A percentile compares a stretch with the other conserved stretches of the same genome.
phyloP scores from a whole-genome alignment of 2,329 filamentous ascomycete species.

The Calonectria multiphialidica region DNA sequence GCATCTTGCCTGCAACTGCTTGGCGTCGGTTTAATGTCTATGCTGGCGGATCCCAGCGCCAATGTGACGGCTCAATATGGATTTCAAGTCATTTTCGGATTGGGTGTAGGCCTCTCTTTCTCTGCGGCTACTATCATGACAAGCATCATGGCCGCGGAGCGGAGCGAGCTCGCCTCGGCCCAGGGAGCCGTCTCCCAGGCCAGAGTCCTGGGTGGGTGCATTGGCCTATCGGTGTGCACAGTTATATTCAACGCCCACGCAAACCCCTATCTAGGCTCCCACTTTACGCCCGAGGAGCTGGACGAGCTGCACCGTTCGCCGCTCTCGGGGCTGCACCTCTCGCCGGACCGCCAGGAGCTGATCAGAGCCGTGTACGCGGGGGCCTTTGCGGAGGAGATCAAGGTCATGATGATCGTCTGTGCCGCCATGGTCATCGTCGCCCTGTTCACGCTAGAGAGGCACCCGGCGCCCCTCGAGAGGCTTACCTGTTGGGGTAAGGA shows the following conservation, averaged over 20 bases:
- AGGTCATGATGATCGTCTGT: conserved; percentile 59
- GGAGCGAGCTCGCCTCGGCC: conserved; percentile 65
- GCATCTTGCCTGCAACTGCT: conserved; percentile 65
- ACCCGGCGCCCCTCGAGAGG: conserved; percentile 52
- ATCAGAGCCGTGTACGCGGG: conserved; percentile 57
- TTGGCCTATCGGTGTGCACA: conserved; percentile 70
- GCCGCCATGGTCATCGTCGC: conserved; percentile 58
- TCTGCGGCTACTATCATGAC: conserved; percentile 70
- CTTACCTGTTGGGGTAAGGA: conserved; percentile 47
- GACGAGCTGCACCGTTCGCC: conserved; percentile 59
- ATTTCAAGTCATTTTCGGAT: conserved; percentile 67
- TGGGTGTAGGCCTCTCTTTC: conserved; percentile 70
- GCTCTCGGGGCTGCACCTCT: conserved; percentile 51
- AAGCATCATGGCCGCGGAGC: conserved; percentile 61
- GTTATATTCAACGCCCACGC: conserved; percentile 66
- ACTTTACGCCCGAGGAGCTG: conserved; percentile 54
- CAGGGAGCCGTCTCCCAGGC: conserved; percentile 72
- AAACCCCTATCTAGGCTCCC: conserved; percentile 50
- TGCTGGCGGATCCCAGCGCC: conserved; percentile 48
- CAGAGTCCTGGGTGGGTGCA: conserved; percentile 69
- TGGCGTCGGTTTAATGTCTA: conserved; percentile 64
- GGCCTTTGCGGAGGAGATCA: conserved; percentile 60
- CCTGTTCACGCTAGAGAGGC: conserved; percentile 57
- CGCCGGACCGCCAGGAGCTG: conserved; percentile 46
- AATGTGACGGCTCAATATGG: conserved; percentile 61